phyloP scores from a whole-genome alignment of 2,329 filamentous ascomycete species.

The Paecilomyces dactylethromorphus region DNA sequence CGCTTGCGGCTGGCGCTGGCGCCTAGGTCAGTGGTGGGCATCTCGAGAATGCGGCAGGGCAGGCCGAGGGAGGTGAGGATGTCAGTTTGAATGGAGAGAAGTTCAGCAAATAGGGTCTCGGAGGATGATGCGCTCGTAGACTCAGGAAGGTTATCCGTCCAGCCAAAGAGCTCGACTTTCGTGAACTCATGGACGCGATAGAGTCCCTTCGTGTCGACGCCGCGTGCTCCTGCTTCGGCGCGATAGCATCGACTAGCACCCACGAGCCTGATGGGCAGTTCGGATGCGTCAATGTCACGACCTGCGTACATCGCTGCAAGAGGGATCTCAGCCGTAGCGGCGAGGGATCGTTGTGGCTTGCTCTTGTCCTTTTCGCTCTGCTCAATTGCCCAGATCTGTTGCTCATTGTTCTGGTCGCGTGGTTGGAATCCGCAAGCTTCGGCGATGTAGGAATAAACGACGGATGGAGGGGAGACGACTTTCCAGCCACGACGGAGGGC shows the following conservation, averaged over 20 bases:
- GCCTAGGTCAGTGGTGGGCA: slow-evolving; percentile 83
- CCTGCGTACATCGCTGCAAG: slow-evolving; percentile 85
- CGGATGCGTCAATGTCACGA: slow-evolving; percentile 54
- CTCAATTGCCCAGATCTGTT: slow-evolving; percentile 79
- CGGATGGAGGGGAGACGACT: slow-evolving; percentile 73
- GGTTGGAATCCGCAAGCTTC: slow-evolving; percentile 91
- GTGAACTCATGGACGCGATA: slow-evolving; percentile 98
- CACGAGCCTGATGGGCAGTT: slow-evolving; percentile 72
- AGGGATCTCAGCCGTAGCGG: slow-evolving; percentile 90
- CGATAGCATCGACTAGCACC: slow-evolving; percentile 90
- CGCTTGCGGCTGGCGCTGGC: slow-evolving; percentile 80
- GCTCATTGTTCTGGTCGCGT: slow-evolving; percentile 81
- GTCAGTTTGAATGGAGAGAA: slow-evolving; percentile 78
- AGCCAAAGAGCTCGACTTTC: slow-evolving; percentile 96
- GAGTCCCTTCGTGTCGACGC: slow-evolving; percentile 84
- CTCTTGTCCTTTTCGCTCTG: slow-evolving; percentile 58
- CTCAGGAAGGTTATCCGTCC: slow-evolving; percentile 58
- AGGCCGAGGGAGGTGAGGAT: slow-evolving; percentile 72
- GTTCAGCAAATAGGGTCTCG: slow-evolving; percentile 65
- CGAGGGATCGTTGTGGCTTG: slow-evolving; percentile 66
- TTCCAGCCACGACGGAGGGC: slow-evolving; percentile 71
- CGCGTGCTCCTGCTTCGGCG: slow-evolving; percentile 85
- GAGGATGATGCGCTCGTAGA: slow-evolving; percentile 19
- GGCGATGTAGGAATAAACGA: slow-evolving; percentile 89
- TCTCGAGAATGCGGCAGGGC: slow-evolving; percentile 83